A percentile compares a stretch with the other conserved stretches of the same genome.
These are phyloP conservation scores for Rehmannia glutinosa DNA, from an alignment of 257 asterid species.

Conservation along the genomic window DNA sequence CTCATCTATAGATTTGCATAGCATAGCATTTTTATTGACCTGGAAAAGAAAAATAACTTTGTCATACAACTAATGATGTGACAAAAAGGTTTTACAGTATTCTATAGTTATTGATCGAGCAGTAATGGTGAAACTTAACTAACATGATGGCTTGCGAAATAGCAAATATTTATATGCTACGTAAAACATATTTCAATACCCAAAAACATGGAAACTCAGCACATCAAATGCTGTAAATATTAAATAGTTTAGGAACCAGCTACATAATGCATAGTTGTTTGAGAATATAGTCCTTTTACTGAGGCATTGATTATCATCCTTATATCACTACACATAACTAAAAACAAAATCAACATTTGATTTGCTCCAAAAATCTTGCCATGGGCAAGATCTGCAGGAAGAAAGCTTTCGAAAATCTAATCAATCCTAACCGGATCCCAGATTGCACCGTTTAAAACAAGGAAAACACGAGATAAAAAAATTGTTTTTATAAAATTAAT, in stretches of 20 bases:
- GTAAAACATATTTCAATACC: neutral
- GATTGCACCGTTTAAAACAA: neutral
- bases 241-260: neutral
- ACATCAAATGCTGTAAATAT: neutral
- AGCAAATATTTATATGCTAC: neutral
- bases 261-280: too few relatives aligned
- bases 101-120: neutral
- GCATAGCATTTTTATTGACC: constrained; percentile 78
- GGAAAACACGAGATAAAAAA: neutral
- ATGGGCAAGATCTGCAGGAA: neutral
- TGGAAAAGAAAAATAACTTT: constrained; percentile 24
- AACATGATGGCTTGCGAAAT: neutral
- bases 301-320: too few relatives aligned
- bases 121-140: neutral
- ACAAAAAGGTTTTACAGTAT: too few relatives aligned
- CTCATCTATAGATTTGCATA: constrained; percentile 86
- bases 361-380: neutral
- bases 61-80: constrained; percentile 19
- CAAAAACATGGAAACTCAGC: neutral
- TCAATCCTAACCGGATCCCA: neutral
- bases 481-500: too few relatives aligned
- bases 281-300: too few relatives aligned
- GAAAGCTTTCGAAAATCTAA: neutral
- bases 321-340: too few relatives aligned
- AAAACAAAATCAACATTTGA: neutral